phyloP scores from a whole-genome alignment of 306 rosid genomes.

The Quercus gilva region DNA sequence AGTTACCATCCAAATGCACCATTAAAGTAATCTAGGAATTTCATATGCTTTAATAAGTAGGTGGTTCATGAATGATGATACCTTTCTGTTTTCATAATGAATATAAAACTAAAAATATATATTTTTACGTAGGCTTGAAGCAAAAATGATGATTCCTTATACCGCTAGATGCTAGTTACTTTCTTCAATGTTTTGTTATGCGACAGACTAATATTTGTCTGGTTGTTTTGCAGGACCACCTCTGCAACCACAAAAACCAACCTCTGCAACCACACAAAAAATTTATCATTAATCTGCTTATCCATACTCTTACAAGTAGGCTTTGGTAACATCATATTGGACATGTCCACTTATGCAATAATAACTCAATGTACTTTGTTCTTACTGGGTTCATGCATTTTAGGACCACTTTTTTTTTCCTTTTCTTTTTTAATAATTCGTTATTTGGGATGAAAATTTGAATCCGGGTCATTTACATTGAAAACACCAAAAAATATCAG shows the following conservation, averaged over 20 bases:
- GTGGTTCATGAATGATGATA: too few relatives aligned
- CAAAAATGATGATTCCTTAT: not conserved
- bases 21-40: too few relatives aligned
- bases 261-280: not conserved
- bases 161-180: not conserved
- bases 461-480: too few relatives aligned
- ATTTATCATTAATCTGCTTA: not conserved
- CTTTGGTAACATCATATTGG: not conserved
- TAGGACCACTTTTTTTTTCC: too few relatives aligned
- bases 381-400: too few relatives aligned
- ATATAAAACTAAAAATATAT: not conserved
- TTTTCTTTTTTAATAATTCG: too few relatives aligned
- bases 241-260: not conserved
- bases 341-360: not conserved
- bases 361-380: not conserved
- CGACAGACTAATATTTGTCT: not conserved
- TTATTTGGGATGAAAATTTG: too few relatives aligned
- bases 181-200: not conserved
- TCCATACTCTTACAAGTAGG: not conserved
- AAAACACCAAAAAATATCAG: too few relatives aligned
- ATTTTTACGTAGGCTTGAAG: not conserved
- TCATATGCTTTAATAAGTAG: too few relatives aligned
- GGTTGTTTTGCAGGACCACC: not conserved
- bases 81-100: not conserved
- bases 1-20: too few relatives aligned